Evolutionary conservation across 257 asterid species (phyloP), one percentile per base, ranked within the genome.

Genomic region (Solanum etuberosum): DNA sequence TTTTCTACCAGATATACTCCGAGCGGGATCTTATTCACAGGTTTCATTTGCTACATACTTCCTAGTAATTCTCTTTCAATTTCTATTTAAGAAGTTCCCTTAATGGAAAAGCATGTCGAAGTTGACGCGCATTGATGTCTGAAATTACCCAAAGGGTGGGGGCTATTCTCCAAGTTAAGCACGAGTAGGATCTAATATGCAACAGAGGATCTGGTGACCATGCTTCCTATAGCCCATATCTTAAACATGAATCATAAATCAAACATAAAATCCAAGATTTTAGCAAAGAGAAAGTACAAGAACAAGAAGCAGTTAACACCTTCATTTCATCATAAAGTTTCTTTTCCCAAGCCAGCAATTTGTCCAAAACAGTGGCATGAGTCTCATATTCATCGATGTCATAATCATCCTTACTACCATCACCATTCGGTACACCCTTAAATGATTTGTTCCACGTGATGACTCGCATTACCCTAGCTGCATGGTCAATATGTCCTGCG

Each of bases 311-410:
- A 59, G 37, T 84, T 46, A 48, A 46, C 85, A 97, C 99, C 99
- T 97, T 97, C 68, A 97, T 96, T 95, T 97, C 99, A 94, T 97
- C 99, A 42, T 94, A 97, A 51, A 97, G 95, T 92, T 97, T 97
- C 91, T 97, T 97, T 94, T 97, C 99, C 99, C 99, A 97, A 11
- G 99, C 99, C 51, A 95, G 91, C 90, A 97, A 92, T 92, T 97
- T 97, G 91, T 97, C 99, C 90, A 97, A 92, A 89, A 97, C 92
- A 18, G 98, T 97, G 90, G 99, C 99, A 90, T 94, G 99, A 8
- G 99, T 94, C 93, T 97, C 99, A 20, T 86, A 91, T 59, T 95
- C 98, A 23, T 93, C 98, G 9, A 90, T 88, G 85, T 92, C 94
- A n/a, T 87, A 72, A 83, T 89, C 95, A 84, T 93, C 95, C 48